Evolutionary conservation across 2,329 filamentous ascomycete species (phyloP).

Genomic region (Aureobasidium pullulans): DNA sequence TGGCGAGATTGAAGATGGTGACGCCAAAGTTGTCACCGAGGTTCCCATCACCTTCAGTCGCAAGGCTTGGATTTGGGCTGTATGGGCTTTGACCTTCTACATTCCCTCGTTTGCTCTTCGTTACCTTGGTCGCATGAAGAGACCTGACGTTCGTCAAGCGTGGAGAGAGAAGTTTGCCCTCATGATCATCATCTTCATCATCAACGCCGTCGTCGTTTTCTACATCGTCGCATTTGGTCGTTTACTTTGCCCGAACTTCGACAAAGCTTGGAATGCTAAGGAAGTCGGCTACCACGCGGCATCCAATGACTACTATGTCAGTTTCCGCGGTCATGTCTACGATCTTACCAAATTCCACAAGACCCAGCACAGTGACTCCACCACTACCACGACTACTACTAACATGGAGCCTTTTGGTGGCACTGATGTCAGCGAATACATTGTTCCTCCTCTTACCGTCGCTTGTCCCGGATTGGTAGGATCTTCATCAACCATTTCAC

Average conservation of each 20-base stretch:
- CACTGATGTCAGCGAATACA: slow-evolving; percentile 74
- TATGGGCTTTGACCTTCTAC: slow-evolving; percentile 88
- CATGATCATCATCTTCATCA: slow-evolving; percentile 67
- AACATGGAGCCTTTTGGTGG: slow-evolving; percentile 76
- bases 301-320: slow-evolving; percentile 76
- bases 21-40: slow-evolving; percentile 68
- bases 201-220: slow-evolving; percentile 80
- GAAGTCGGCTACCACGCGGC: slow-evolving; percentile 66
- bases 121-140: slow-evolving; percentile 89
- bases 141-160: slow-evolving; percentile 91
- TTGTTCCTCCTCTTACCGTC: slow-evolving; percentile 65
- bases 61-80: slow-evolving; percentile 70
- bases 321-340: slow-evolving; percentile 81
- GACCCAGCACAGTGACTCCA: slow-evolving; percentile 70
- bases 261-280: slow-evolving; percentile 74
- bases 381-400: slow-evolving; percentile 50
- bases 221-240: slow-evolving; percentile 84
- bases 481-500: slow-evolving; percentile 44
- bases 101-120: slow-evolving; percentile 79
- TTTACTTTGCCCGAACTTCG: slow-evolving; percentile 79
- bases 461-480: slow-evolving; percentile 68
- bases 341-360: slow-evolving; percentile 87
- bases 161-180: slow-evolving; percentile 94
- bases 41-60: slow-evolving; percentile 56
- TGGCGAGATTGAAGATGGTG: slow-evolving; percentile 65